Base-by-base conservation (phyloP, 2,329 filamentous ascomycete genomes). In the Nemania sp. region DNA sequence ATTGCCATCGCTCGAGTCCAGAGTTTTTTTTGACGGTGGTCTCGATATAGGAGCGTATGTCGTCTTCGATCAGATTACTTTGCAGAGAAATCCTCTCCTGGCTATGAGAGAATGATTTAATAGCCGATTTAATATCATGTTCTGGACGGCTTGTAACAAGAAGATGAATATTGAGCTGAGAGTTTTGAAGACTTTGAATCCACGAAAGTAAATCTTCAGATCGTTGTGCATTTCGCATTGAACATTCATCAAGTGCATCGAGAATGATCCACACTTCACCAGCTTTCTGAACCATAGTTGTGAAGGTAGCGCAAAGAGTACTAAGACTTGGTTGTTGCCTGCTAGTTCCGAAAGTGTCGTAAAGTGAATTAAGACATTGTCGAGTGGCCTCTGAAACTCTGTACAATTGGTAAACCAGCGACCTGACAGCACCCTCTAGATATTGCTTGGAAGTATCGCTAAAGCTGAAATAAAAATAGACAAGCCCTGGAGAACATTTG, bases 381-480 rank as follows among this genome's bases (percentile, higher is more conserved):
- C 58, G 64, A 11, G 63, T 43, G 9, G 41, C 41, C 11, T 44
- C n/a, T 37, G 17, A 22, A 8, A 47, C 61, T 17, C 60, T 34
- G 39, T 65, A 66, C 2, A 75, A 59, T 48, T 77, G 74, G 14
- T 33, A 53, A 8, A 75, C 39, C 2, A 77, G 59, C 8, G 73
- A 75, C n/a, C 68, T 66, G 1, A 76, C 8, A 63, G 73, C 68
- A 0, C 63, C 56, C 12, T 70, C 66, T 5, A 68, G 37, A 0
- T 59, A 33, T 49, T 73, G 71, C 44, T 75, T 77, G 22, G 65
- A 41, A 0, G 7, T 33, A 44, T 76, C 66, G 5, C 66, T 74
- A 61, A 76, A 77, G 47, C 69, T 67, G 42, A 74, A 74, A 52
- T 70, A 72, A 57, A 71, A 74, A 45, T 72, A 72, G 2, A 65